These are phyloP conservation scores for Apodospora peruviana DNA, from an alignment of 495 filamentous ascomycete genomes.

Conservation along the genomic window DNA sequence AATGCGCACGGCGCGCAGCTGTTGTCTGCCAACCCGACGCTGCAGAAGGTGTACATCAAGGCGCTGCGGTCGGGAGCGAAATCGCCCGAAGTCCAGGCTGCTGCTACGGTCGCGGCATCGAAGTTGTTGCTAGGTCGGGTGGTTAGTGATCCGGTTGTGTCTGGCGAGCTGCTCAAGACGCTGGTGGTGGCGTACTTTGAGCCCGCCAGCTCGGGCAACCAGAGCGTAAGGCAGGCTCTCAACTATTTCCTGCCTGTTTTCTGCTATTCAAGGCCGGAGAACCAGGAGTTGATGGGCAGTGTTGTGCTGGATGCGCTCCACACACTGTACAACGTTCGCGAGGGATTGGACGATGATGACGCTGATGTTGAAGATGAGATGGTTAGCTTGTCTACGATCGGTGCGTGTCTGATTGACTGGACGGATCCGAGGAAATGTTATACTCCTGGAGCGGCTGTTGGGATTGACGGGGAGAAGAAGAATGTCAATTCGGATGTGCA, in stretches of 20 bases:
- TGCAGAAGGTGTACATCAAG: constrained; percentile 74
- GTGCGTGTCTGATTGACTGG: constrained; percentile 86
- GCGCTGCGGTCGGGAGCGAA: constrained; percentile 65
- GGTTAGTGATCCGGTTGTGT: constrained; percentile 48
- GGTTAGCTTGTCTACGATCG: constrained; percentile 66
- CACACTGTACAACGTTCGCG: constrained; percentile 57
- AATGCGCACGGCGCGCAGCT: constrained; percentile 79
- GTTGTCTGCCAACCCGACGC: constrained; percentile 46
- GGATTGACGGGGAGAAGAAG: constrained; percentile 51
- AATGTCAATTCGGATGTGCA: constrained; percentile 63
- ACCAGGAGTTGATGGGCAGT: constrained; percentile 70
- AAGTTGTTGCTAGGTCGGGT: constrained; percentile 80
- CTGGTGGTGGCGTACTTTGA: constrained; percentile 87
- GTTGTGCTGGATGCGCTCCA: constrained; percentile 67
- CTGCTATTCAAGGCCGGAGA: constrained; percentile 73
- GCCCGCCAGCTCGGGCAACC: constrained; percentile 75
- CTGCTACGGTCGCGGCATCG: constrained; percentile 73
- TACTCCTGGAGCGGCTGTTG: constrained; percentile 51
- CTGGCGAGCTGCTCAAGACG: constrained; percentile 69
- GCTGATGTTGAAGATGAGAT: constrained; percentile 76
- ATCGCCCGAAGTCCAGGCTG: constrained; percentile 68
- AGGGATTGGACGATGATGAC: constrained; percentile 70
- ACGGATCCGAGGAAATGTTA: constrained; percentile 89
- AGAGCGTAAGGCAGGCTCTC: constrained; percentile 80
- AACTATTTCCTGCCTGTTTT: constrained; percentile 97